phyloP scores from a whole-genome alignment of 768 basidiomycete genomes.

The Candolleomyces eurysporus region DNA sequence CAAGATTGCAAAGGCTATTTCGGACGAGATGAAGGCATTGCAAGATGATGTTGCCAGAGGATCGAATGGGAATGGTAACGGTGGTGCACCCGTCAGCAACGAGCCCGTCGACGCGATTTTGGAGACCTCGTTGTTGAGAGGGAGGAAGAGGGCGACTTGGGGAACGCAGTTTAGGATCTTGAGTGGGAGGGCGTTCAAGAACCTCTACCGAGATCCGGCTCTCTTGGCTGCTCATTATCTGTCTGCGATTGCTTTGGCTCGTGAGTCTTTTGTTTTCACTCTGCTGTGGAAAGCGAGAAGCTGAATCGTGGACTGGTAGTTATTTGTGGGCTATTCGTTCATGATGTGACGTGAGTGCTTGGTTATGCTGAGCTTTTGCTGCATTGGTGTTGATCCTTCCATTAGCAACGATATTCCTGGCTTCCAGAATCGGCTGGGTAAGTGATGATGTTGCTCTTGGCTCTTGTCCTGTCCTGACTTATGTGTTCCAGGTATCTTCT shows the following conservation, averaged over 20 bases:
- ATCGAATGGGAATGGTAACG: constrained; percentile 25
- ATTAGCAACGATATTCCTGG: constrained; percentile 87
- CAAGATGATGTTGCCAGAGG: constrained; percentile 29
- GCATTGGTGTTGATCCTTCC: neutral
- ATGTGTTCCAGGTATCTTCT: constrained; percentile 70
- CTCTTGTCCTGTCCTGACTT: constrained; percentile 1
- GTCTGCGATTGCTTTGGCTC: constrained; percentile 77
- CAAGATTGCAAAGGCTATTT: constrained; percentile 59
- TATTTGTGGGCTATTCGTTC: constrained; percentile 92
- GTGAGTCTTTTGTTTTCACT: constrained; percentile 45
- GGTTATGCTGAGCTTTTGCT: neutral
- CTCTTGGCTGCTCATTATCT: constrained; percentile 89
- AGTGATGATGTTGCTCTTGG: constrained; percentile 28
- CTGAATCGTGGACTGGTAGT: constrained; percentile 39
- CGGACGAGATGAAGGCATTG: constrained; percentile 56
- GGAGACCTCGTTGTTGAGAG: constrained; percentile 67
- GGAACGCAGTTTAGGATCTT: constrained; percentile 90
- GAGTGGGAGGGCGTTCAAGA: constrained; percentile 97
- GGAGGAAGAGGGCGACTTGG: constrained; percentile 80
- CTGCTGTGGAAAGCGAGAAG: neutral
- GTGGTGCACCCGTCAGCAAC: constrained; percentile 25
- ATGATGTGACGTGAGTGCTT: constrained; percentile 66
- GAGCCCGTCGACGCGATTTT: constrained; percentile 65
- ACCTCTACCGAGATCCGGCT: constrained; percentile 92
- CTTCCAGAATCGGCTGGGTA: constrained; percentile 87